Conservation (phyloP, 306 rosid species). For the Ormosia emarginata region DNA sequence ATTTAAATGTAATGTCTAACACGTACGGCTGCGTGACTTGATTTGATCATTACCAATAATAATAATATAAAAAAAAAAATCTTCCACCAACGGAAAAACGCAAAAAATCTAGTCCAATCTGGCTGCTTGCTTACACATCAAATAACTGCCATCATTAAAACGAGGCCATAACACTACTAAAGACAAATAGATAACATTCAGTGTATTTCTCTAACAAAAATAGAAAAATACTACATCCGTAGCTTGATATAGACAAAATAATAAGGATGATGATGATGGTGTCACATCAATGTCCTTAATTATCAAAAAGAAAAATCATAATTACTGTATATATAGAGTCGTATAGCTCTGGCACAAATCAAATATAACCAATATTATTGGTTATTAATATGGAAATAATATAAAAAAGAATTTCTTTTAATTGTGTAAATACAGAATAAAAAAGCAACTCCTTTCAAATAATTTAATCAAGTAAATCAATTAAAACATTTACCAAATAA, state of each 20-base stretch:
- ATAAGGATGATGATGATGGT: neutral
- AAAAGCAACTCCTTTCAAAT: neutral
- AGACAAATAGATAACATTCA: neutral
- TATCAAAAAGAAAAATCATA: neutral
- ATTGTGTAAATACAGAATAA: neutral
- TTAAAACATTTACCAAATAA: neutral
- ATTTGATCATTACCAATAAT: too few species aligned
- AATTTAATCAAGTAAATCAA: neutral
- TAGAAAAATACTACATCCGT: neutral
- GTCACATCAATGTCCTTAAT: neutral
- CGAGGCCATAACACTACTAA: neutral
- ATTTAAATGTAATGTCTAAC: too few species aligned
- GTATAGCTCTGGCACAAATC: neutral
- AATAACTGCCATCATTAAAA: neutral
- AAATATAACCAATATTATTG: neutral
- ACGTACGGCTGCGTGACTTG: too few species aligned
- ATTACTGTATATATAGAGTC: neutral
- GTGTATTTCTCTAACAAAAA: neutral
- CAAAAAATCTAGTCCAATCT: too few species aligned
- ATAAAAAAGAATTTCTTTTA: neutral
- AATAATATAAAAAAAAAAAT: too few species aligned
- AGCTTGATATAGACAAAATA: neutral
- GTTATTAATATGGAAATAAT: too few species aligned
- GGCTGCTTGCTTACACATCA: neutral
- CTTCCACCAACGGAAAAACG: too few species aligned